These are phyloP conservation scores for Sordariomycetes sp. DNA, from an alignment of 2,329 filamentous ascomycete genomes.

Conservation along the genomic window DNA sequence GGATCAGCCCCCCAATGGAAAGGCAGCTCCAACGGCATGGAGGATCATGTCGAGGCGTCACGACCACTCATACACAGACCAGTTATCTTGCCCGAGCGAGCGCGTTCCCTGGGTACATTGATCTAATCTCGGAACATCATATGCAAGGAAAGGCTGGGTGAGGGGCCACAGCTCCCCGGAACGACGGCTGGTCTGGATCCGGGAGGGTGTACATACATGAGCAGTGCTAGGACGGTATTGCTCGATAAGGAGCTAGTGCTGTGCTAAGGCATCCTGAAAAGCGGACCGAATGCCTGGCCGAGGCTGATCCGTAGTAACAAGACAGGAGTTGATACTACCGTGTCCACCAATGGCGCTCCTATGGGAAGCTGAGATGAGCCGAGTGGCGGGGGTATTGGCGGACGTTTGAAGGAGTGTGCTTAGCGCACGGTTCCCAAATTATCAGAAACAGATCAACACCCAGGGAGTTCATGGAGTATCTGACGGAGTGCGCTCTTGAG, in stretches of 20 bases:
- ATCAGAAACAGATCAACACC: neutral
- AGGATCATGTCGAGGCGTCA: slow-evolving; percentile 7
- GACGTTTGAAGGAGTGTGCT: neutral
- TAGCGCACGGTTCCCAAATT: neutral
- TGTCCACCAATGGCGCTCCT: neutral
- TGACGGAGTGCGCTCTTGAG: neutral
- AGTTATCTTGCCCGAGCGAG: slow-evolving; percentile 6
- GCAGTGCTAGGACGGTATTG: neutral
- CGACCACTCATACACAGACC: slow-evolving; percentile 7
- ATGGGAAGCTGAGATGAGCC: neutral
- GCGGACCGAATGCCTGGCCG: neutral
- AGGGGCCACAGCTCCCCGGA: slow-evolving; percentile 1
- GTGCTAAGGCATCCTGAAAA: neutral
- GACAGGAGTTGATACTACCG: neutral
- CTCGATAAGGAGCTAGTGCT: neutral
- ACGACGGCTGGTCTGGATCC: neutral
- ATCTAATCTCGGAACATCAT: slow-evolving; percentile 2
- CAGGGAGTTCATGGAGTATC: neutral
- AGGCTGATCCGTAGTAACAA: neutral
- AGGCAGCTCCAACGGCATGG: neutral
- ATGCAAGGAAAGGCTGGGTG: neutral
- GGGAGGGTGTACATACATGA: neutral
- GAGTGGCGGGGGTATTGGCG: neutral
- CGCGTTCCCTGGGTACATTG: neutral
- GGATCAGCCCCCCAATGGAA: neutral